These are phyloP conservation scores for Eucalyptus regnans DNA, from an alignment of 345 rosid species.

Conservation along the genomic window DNA sequence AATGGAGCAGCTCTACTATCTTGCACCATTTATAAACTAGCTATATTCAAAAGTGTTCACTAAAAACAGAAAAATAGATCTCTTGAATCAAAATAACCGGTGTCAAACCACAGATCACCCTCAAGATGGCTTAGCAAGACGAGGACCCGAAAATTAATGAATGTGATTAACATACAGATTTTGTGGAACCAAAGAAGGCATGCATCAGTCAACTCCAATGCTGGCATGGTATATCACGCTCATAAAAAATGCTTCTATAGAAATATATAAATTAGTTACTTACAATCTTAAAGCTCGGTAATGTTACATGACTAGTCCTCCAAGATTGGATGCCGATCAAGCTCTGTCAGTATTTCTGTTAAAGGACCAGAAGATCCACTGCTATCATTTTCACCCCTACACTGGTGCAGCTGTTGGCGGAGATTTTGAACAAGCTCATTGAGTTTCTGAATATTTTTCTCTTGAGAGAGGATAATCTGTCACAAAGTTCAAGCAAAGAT, in stretches of 20 bases:
- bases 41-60: neutral
- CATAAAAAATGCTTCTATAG: neutral
- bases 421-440: constrained; percentile 45
- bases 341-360: constrained; percentile 27
- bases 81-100: neutral
- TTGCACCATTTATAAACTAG: neutral
- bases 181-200: neutral
- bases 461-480: constrained; percentile 70
- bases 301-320: constrained; percentile 17
- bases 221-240: neutral
- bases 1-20: neutral
- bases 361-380: constrained; percentile 18
- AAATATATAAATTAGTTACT: neutral
- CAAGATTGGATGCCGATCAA: constrained; percentile 27
- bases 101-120: neutral
- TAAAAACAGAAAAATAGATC: neutral
- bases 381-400: constrained; percentile 30
- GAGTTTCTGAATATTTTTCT: constrained; percentile 58
- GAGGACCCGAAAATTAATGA: neutral
- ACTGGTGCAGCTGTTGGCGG: constrained; percentile 35
- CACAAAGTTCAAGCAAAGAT: neutral
- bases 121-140: neutral
- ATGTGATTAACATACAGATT: neutral
- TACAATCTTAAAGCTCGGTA: neutral
- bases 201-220: neutral